Percentiles rank a stretch among this genome's conserved stretches.
phyloP scores from a whole-genome alignment of 2,329 filamentous ascomycete genomes.

The Phyllosticta capitalensis region DNA sequence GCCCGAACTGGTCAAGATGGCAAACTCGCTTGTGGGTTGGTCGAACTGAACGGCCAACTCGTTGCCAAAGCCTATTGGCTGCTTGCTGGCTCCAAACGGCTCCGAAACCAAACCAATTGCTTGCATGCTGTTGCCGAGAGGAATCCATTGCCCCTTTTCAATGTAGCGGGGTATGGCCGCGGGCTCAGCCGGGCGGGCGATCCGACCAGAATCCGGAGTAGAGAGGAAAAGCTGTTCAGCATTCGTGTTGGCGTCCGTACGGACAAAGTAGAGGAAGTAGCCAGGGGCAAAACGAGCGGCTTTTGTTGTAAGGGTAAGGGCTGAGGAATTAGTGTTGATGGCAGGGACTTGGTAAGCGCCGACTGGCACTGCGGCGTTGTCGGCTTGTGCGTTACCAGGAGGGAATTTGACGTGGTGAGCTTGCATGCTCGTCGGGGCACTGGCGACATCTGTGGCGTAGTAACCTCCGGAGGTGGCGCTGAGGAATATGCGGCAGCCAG shows the following conservation, averaged over 20 bases:
- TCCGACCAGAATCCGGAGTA: slow-evolving; percentile 78
- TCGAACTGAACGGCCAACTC: slow-evolving; percentile 97
- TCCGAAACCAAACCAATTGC: slow-evolving; percentile 69
- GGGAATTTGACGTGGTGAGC: slow-evolving; percentile 96
- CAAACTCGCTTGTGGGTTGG: slow-evolving; percentile 68
- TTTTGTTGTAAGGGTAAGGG: slow-evolving; percentile 26
- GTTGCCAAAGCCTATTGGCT: slow-evolving; percentile 74
- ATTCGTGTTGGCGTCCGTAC: slow-evolving; percentile 29
- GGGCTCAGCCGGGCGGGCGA: slow-evolving; percentile 49
- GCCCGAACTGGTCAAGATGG: slow-evolving; percentile 82
- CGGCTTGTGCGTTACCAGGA: slow-evolving; percentile 36
- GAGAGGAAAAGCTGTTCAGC: slow-evolving; percentile 68
- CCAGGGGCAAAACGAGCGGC: slow-evolving; percentile 64
- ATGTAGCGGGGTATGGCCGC: slow-evolving; percentile 52
- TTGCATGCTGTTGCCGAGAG: slow-evolving; percentile 63
- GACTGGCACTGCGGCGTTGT: slow-evolving; percentile 8
- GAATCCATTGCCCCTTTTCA: slow-evolving; percentile 73
- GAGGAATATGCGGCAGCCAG: slow-evolving; percentile 83
- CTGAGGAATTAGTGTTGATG: slow-evolving; percentile 25
- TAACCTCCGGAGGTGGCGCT: slow-evolving; percentile 77
- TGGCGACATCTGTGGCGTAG: slow-evolving; percentile 37
- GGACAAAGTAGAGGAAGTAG: slow-evolving; percentile 80
- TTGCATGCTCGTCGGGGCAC: slow-evolving; percentile 74
- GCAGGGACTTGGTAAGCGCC: slow-evolving; percentile 6
- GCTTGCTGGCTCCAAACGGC: slow-evolving; percentile 55